phyloP scores from a whole-genome alignment of 2,329 filamentous ascomycete genomes.

The Claviceps fusiformis region DNA sequence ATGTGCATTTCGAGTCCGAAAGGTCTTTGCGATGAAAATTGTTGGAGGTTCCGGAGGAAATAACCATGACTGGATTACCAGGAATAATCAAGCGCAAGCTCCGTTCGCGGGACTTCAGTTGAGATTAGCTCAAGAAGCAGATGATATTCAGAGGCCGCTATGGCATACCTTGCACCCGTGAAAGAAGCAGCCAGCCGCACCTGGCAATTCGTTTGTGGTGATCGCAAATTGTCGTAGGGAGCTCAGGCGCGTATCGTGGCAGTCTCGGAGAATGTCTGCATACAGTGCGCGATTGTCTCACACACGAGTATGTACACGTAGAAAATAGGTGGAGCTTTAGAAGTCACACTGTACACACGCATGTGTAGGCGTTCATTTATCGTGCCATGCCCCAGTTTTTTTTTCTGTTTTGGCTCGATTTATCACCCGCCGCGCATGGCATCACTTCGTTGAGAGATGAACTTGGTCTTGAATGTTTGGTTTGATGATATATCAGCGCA shows the following conservation, averaged over 20 bases:
- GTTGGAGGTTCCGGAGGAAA: slow-evolving; percentile 12
- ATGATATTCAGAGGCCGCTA: too few relatives aligned
- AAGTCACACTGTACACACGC: background rate
- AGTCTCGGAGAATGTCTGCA: slow-evolving; percentile 1
- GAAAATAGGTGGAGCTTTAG: background rate
- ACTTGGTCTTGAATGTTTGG: too few relatives aligned
- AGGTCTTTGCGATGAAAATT: slow-evolving; percentile 10
- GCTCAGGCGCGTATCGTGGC: slow-evolving; percentile 2
- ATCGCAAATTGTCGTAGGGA: background rate
- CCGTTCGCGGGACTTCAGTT: slow-evolving; percentile 4
- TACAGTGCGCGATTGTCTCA: slow-evolving; percentile 6
- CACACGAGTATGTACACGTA: background rate
- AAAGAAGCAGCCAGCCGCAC: background rate
- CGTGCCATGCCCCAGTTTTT: background rate
- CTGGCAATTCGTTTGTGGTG: background rate
- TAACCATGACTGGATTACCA: slow-evolving; percentile 10
- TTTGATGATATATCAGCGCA: too few relatives aligned
- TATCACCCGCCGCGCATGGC: too few relatives aligned
- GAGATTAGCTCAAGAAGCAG: slow-evolving; percentile 3
- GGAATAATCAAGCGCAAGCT: slow-evolving; percentile 5
- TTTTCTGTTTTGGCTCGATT: background rate
- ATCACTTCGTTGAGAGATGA: too few relatives aligned
- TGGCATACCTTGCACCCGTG: slow-evolving; percentile 3
- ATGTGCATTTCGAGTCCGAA: slow-evolving; percentile 18
- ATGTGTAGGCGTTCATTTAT: background rate